A percentile compares a stretch with the other conserved stretches of the same genome.
Evolutionary conservation across 2,329 filamentous ascomycete species (phyloP).

Genomic region (Geosmithia flava): DNA sequence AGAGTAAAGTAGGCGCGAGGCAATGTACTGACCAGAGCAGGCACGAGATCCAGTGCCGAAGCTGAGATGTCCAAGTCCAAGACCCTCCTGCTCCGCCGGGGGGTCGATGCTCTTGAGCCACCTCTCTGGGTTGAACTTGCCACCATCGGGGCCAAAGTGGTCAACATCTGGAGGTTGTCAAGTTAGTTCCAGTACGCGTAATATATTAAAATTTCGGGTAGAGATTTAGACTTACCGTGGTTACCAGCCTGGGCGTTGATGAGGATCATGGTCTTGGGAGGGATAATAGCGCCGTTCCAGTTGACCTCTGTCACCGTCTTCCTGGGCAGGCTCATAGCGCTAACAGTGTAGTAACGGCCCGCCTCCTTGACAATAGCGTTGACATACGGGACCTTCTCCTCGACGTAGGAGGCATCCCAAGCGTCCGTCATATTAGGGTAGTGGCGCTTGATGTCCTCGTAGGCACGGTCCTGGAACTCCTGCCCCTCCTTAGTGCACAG

Average conservation of each 20-base stretch:
- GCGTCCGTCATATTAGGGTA: slow-evolving; percentile 32
- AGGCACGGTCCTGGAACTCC: slow-evolving; percentile 36
- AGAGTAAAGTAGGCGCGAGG: slow-evolving; percentile 33
- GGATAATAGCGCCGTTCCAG: slow-evolving; percentile 38
- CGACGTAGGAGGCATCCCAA: slow-evolving; percentile 28
- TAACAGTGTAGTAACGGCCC: slow-evolving; percentile 38
- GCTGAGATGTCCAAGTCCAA: slow-evolving; percentile 27
- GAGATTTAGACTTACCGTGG: slow-evolving; percentile 23
- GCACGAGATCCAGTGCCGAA: slow-evolving; percentile 39
- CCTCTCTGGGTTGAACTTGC: slow-evolving; percentile 33
- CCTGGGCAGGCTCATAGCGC: slow-evolving; percentile 36
- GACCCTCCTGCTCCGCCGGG: slow-evolving; percentile 15
- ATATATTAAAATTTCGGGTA: not conserved
- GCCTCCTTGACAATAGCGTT: slow-evolving; percentile 38
- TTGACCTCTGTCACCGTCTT: slow-evolving; percentile 35
- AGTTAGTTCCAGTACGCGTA: not conserved
- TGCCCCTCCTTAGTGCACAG: slow-evolving; percentile 34
- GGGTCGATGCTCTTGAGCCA: slow-evolving; percentile 27
- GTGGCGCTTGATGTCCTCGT: slow-evolving; percentile 33
- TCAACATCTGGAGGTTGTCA: slow-evolving; percentile 22
- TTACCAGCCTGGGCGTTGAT: slow-evolving; percentile 43
- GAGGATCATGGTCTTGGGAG: slow-evolving; percentile 38
- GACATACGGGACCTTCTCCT: slow-evolving; percentile 34
- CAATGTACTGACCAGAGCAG: slow-evolving; percentile 38
- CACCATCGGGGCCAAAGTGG: slow-evolving; percentile 32